Conservation (phyloP, 1,284 basidiomycete species). For the Mycena citricolor region DNA sequence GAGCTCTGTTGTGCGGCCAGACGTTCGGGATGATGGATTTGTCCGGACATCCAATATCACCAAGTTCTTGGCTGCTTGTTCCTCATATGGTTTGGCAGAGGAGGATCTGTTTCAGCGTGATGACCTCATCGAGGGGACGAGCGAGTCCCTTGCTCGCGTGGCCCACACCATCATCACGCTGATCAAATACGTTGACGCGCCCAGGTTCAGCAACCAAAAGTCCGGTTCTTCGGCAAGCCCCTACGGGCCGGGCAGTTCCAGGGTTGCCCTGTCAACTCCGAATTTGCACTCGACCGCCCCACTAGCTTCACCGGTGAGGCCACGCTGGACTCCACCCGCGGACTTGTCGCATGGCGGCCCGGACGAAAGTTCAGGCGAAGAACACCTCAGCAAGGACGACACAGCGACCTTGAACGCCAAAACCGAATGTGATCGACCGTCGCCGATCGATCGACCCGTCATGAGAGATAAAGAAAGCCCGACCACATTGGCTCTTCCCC, state of each 20-base stretch:
- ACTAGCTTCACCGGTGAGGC: constrained; percentile 38
- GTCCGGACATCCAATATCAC: constrained; percentile 66
- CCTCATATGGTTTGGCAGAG: constrained; percentile 58
- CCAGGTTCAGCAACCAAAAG: constrained; percentile 43
- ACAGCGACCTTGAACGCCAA: constrained; percentile 18
- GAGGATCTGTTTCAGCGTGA: constrained; percentile 69
- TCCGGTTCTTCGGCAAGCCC: constrained; percentile 35
- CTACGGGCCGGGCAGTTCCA: constrained; percentile 35
- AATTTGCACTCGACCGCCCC: constrained; percentile 43
- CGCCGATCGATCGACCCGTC: constrained; percentile 17
- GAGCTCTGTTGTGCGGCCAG: constrained; percentile 59
- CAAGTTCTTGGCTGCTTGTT: constrained; percentile 70
- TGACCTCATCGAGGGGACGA: constrained; percentile 61
- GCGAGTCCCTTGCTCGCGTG: constrained; percentile 63
- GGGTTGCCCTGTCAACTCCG: constrained; percentile 61
- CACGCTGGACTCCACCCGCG: constrained; percentile 55
- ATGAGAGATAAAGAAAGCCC: constrained; percentile 26
- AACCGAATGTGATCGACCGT: constrained; percentile 18
- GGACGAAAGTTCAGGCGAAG: constrained; percentile 33
- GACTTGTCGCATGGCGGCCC: constrained; percentile 53
- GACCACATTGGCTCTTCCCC: constrained; percentile 43
- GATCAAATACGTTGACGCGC: constrained; percentile 58
- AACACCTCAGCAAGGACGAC: constrained; percentile 16
- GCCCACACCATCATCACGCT: constrained; percentile 67
- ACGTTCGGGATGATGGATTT: constrained; percentile 67